Percentiles rank a stretch among this genome's conserved stretches.
Evolutionary conservation across 2,329 filamentous ascomycete species (phyloP).

Genomic region (Onygenales sp.): DNA sequence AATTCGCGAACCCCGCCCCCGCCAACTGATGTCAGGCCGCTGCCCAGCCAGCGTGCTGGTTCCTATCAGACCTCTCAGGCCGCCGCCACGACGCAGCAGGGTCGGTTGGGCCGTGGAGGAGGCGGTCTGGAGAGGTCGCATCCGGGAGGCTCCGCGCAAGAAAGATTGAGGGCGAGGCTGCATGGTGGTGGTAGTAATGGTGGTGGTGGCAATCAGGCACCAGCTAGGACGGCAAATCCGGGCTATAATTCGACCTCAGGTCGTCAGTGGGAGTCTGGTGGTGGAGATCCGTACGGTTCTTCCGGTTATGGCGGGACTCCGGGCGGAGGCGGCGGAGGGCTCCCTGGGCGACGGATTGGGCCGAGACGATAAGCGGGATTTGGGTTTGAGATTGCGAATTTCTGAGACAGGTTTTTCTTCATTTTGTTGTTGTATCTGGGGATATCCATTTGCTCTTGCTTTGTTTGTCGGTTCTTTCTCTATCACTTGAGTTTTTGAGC

Average conservation of each 20-base stretch:
- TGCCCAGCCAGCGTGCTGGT: slow-evolving; percentile 63
- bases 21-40: slow-evolving; percentile 42
- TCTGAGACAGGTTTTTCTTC: too few relatives aligned
- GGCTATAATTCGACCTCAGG: background rate
- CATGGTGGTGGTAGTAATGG: slow-evolving; percentile 55
- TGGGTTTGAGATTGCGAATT: background rate
- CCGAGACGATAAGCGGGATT: background rate
- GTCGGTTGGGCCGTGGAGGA: slow-evolving; percentile 26
- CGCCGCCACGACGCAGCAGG: slow-evolving; percentile 23
- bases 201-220: slow-evolving; percentile 6
- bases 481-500: too few relatives aligned
- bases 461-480: too few relatives aligned
- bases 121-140: slow-evolving; percentile 29
- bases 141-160: slow-evolving; percentile 57
- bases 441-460: too few relatives aligned
- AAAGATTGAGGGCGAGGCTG: slow-evolving; percentile 69
- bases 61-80: slow-evolving; percentile 57
- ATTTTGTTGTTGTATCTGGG: too few relatives aligned
- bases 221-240: slow-evolving; percentile 21
- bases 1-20: slow-evolving; percentile 20
- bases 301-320: background rate
- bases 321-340: background rate
- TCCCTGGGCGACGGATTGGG: background rate
- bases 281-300: background rate
- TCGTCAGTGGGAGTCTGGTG: background rate